Percentiles rank a stretch among this genome's conserved stretches.
Conservation (phyloP, 257 asterid genomes). For the Lavandula angustifolia region DNA sequence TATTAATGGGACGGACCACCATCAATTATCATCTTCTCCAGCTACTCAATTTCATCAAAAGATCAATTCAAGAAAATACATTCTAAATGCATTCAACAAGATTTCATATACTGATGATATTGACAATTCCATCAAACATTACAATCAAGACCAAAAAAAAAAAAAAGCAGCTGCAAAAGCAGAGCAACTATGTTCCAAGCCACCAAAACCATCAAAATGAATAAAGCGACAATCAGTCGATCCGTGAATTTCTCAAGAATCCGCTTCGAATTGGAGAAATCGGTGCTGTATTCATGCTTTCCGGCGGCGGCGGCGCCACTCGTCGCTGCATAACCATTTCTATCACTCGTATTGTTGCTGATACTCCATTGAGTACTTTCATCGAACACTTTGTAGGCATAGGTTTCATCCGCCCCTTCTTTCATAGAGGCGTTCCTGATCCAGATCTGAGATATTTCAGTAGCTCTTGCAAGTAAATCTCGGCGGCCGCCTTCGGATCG, state of each 20-base stretch:
- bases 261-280: conserved; percentile 44
- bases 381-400: conserved; percentile 72
- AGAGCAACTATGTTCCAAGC: too few relatives aligned
- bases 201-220: too few relatives aligned
- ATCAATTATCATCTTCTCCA: too few relatives aligned
- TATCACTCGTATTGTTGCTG: conserved; percentile 28
- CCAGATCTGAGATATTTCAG: conserved; percentile 62
- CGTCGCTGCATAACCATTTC: conserved; percentile 13
- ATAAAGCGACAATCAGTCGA: too few relatives aligned
- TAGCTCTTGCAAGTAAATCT: conserved; percentile 63
- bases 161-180: too few relatives aligned
- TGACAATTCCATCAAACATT: too few relatives aligned
- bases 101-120: too few relatives aligned
- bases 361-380: conserved; percentile 21
- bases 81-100: too few relatives aligned
- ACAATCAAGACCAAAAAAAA: too few relatives aligned
- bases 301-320: conserved; percentile 25
- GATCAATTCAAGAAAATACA: too few relatives aligned
- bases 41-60: too few relatives aligned
- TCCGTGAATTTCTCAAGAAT: neutral
- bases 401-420: conserved; percentile 64
- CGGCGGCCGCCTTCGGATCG: conserved; percentile 48
- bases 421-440: conserved; percentile 78
- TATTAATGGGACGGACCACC: too few relatives aligned
- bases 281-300: conserved; percentile 46